Conservation (phyloP, 2,329 filamentous ascomycete genomes). For the Beauveria medogensis region DNA sequence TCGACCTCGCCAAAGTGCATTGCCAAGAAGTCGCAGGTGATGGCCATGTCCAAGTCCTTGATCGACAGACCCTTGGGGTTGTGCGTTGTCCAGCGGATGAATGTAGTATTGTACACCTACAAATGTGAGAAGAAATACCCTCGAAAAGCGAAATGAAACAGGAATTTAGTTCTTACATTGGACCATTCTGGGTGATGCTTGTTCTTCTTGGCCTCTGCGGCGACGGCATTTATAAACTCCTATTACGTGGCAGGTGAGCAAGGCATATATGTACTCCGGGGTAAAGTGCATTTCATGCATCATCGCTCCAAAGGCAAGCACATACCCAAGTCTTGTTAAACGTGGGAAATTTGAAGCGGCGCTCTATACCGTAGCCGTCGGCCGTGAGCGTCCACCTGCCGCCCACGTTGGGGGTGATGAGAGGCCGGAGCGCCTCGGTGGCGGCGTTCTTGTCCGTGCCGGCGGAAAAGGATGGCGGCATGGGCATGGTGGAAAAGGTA, state of each 20-base stretch:
- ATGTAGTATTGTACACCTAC: slow-evolving; percentile 61
- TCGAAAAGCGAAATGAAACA: neutral
- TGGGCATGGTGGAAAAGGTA: slow-evolving; percentile 18
- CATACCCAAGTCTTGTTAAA: slow-evolving; percentile 59
- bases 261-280: neutral
- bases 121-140: neutral
- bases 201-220: slow-evolving; percentile 56
- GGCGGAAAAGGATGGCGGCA: slow-evolving; percentile 33
- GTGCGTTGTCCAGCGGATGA: slow-evolving; percentile 69
- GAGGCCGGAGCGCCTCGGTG: slow-evolving; percentile 26
- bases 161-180: slow-evolving; percentile 42
- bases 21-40: slow-evolving; percentile 53
- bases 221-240: slow-evolving; percentile 70
- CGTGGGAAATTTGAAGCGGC: slow-evolving; percentile 55
- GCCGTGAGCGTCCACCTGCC: slow-evolving; percentile 43
- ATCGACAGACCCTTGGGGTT: slow-evolving; percentile 55
- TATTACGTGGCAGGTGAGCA: slow-evolving; percentile 20
- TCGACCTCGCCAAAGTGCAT: slow-evolving; percentile 46
- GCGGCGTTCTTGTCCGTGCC: slow-evolving; percentile 35
- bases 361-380: slow-evolving; percentile 47
- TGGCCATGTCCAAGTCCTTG: slow-evolving; percentile 55
- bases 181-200: slow-evolving; percentile 73
- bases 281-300: neutral
- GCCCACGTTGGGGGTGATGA: slow-evolving; percentile 30
- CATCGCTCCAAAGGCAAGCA: slow-evolving; percentile 10